phyloP scores from a whole-genome alignment of 1,284 basidiomycete species.

The Salmacisia buchloeana region DNA sequence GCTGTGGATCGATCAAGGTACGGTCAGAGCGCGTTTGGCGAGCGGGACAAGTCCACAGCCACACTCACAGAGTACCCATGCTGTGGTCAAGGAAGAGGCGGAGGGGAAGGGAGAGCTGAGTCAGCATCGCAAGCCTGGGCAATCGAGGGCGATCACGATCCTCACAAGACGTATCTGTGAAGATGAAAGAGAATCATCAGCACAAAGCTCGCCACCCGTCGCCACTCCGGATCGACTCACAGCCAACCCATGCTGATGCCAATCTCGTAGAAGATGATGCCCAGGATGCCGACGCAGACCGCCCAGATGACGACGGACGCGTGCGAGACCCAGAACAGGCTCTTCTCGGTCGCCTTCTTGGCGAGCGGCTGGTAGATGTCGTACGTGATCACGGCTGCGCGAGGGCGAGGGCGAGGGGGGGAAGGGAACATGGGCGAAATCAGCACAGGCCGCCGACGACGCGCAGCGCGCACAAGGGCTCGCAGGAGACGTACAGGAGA shows the following conservation, averaged over 20 bases:
- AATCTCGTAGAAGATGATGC: constrained; percentile 79
- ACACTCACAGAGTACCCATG: neutral
- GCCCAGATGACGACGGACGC: constrained; percentile 62
- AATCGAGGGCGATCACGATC: neutral
- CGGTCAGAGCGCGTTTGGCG: neutral
- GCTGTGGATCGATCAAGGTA: constrained; percentile 68
- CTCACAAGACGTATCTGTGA: constrained; percentile 18
- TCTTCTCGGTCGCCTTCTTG: constrained; percentile 60
- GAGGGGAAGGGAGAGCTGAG: neutral
- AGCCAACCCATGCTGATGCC: constrained; percentile 67
- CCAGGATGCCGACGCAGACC: constrained; percentile 72
- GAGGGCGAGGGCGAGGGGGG: too few species aligned
- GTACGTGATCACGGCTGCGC: constrained; percentile 56
- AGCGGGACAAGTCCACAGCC: neutral
- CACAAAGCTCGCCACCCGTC: neutral
- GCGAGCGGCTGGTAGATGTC: constrained; percentile 65
- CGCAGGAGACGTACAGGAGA: too few species aligned
- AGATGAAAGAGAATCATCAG: neutral
- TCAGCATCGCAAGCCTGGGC: neutral
- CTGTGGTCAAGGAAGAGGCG: neutral
- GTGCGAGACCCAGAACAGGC: constrained; percentile 63
- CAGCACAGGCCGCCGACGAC: too few species aligned
- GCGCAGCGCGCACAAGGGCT: too few species aligned
- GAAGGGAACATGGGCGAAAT: too few species aligned
- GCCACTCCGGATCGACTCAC: constrained; percentile 17